These are phyloP conservation scores for Rhizomucor miehei DNA, from an alignment of 371 early-diverging fungal species.

Conservation along the genomic window DNA sequence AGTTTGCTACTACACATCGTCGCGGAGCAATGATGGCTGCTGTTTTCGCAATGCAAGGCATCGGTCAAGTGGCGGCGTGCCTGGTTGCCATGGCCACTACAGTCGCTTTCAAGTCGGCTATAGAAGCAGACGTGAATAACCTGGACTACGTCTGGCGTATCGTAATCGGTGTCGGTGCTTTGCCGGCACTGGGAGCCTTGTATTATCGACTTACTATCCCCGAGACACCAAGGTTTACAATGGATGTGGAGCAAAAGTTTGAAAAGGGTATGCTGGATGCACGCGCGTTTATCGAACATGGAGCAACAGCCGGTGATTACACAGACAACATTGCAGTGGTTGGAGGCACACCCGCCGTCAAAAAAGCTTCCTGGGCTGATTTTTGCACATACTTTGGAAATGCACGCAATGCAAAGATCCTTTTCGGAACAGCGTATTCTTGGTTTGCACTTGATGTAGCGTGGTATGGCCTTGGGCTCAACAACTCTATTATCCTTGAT, in stretches of 20 bases:
- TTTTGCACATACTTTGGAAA: conserved; percentile 62
- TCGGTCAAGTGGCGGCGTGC: conserved; percentile 72
- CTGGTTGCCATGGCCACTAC: conserved; percentile 61
- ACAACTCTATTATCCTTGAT: conserved; percentile 65
- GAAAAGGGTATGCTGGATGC: conserved; percentile 58
- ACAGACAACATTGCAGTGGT: conserved; percentile 25
- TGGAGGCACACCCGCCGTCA: conserved; percentile 17
- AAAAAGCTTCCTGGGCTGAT: conserved; percentile 46
- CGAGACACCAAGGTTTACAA: conserved; percentile 83
- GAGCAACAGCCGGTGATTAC: conserved; percentile 30
- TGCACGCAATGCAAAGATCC: conserved; percentile 52
- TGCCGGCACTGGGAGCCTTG: conserved; percentile 56
- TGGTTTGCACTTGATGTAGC: conserved; percentile 87
- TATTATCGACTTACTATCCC: conserved; percentile 85
- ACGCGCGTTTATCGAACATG: conserved; percentile 37
- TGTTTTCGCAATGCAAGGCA: conserved; percentile 88
- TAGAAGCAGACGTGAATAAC: conserved; percentile 47
- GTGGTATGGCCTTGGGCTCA: conserved; percentile 84
- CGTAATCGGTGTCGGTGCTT: conserved; percentile 69
- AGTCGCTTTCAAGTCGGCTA: conserved; percentile 51
- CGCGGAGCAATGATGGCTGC: conserved; percentile 86
- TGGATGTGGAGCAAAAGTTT: conserved; percentile 68
- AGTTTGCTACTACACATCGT: conserved; percentile 72
- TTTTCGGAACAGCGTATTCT: conserved; percentile 59
- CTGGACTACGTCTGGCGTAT: conserved; percentile 85